Evolutionary conservation across 208 protist species (phyloP).

Genomic region (Leishmania guyanensis): DNA sequence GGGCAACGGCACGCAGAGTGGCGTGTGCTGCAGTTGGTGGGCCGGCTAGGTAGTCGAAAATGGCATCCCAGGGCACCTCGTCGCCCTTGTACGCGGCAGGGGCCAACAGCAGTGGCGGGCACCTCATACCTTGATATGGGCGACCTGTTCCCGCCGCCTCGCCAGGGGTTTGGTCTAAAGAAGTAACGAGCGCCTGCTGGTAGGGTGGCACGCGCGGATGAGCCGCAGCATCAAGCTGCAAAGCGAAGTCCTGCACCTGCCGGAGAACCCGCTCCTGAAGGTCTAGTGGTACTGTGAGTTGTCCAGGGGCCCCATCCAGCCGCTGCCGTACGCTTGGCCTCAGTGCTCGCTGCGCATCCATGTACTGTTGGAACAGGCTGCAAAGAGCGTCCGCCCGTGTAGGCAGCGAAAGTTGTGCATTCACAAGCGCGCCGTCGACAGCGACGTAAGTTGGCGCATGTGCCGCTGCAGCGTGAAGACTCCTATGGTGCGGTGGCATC

Average conservation of each 20-base stretch:
- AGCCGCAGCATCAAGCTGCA: slow-evolving; percentile 6
- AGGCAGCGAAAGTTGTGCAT: neutral
- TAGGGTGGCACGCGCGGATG: neutral
- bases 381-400: neutral
- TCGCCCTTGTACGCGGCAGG: neutral
- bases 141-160: neutral
- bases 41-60: slow-evolving; percentile 8
- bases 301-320: neutral
- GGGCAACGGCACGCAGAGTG: slow-evolving; percentile 22
- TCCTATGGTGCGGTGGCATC: neutral
- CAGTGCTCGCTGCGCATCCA: slow-evolving; percentile 22
- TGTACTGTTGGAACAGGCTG: slow-evolving; percentile 20
- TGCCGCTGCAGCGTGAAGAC: neutral
- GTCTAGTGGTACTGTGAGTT: slow-evolving; percentile 1
- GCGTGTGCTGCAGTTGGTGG: neutral
- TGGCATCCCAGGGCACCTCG: slow-evolving; percentile 12
- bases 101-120: neutral
- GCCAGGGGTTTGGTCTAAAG: neutral
- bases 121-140: neutral
- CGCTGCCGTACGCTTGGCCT: slow-evolving; percentile 4
- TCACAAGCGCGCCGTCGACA: neutral
- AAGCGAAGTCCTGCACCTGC: slow-evolving; percentile 23
- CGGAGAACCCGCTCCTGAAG: slow-evolving; percentile 24
- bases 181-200: neutral
- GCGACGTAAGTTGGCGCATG: neutral